Conservation (phyloP, 1,284 basidiomycete species). For the Peniophora sp. region DNA sequence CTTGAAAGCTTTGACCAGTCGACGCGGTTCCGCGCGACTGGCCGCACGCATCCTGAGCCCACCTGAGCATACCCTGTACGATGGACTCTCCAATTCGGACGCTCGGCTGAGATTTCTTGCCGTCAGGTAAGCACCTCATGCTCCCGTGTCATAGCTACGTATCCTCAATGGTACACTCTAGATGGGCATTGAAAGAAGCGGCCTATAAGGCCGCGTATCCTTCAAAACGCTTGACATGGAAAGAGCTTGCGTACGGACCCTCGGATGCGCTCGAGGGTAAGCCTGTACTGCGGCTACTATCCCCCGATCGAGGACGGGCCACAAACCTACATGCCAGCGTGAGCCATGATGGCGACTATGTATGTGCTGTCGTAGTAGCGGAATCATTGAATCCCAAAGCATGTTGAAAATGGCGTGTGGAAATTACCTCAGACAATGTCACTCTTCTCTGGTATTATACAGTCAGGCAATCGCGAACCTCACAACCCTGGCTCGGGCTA, state of each 20-base stretch:
- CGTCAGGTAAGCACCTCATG: conserved; percentile 48
- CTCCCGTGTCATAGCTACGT: background rate
- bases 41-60: conserved; percentile 58
- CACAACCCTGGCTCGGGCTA: too few relatives aligned
- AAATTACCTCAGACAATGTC: too few relatives aligned
- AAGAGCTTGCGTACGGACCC: conserved; percentile 54
- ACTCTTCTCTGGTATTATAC: too few relatives aligned
- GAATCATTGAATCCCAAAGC: background rate
- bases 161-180: conserved; percentile 19
- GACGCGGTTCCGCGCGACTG: conserved; percentile 41
- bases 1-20: conserved; percentile 45
- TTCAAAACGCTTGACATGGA: conserved; percentile 59
- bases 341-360: background rate
- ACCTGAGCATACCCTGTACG: conserved; percentile 41
- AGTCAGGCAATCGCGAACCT: too few relatives aligned
- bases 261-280: conserved; percentile 13
- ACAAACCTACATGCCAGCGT: background rate
- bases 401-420: too few relatives aligned
- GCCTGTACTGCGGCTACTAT: background rate
- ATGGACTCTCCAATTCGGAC: conserved; percentile 19
- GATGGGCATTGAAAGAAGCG: conserved; percentile 86
- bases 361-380: background rate
- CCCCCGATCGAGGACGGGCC: background rate
- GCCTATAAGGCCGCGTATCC: conserved; percentile 85
- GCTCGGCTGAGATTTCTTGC: conserved; percentile 40